These are phyloP conservation scores for Trichoderma breve DNA, from an alignment of 2,329 filamentous ascomycete species.

Conservation along the genomic window DNA sequence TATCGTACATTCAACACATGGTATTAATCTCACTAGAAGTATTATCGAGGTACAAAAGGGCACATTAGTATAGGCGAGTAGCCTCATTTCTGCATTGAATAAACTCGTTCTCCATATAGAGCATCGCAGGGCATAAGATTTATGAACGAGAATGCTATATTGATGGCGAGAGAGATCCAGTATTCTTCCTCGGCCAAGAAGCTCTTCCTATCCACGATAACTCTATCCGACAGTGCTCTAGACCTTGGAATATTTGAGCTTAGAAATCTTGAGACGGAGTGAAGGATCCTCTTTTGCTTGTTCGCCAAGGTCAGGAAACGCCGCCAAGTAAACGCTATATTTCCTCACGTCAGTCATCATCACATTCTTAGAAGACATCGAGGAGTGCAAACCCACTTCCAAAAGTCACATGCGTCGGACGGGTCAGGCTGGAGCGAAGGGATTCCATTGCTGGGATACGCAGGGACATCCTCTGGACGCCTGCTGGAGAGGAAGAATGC, in stretches of 20 bases:
- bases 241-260: not conserved
- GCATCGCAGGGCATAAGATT: too few relatives aligned
- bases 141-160: too few relatives aligned
- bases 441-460: not conserved
- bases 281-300: not conserved
- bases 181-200: not conserved
- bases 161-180: not conserved
- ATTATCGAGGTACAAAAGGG: not conserved
- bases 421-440: not conserved
- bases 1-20: not conserved
- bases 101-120: too few relatives aligned
- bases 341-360: not conserved
- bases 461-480: not conserved
- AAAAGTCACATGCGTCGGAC: not conserved
- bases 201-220: not conserved
- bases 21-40: too few relatives aligned
- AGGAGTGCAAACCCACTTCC: not conserved
- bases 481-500: not conserved
- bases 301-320: not conserved
- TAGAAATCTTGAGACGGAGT: not conserved
- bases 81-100: too few relatives aligned
- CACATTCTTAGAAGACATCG: not conserved
- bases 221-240: not conserved
- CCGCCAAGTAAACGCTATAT: not conserved
- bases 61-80: not conserved